Evolutionary conservation across 2,329 filamentous ascomycete genomes (phyloP).

Genomic region (Alternaria tenuissima): DNA sequence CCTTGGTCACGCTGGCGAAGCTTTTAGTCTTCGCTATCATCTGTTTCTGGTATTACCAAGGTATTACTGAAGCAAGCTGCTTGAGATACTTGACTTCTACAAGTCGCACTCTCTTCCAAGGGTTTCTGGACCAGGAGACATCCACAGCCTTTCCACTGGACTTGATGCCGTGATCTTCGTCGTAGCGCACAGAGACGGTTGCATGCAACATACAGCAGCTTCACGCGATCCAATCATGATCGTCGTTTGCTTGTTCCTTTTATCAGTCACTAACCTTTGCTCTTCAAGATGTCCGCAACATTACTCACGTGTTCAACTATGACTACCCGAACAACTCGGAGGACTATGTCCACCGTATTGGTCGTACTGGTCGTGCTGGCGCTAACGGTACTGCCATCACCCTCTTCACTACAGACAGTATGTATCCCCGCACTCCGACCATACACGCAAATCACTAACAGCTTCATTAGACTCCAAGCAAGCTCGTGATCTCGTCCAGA

Average conservation of each 20-base stretch:
- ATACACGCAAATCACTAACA: conserved; percentile 37
- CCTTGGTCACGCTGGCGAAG: conserved; percentile 84
- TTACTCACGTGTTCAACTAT: conserved; percentile 99
- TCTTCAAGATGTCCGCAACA: conserved; percentile 98
- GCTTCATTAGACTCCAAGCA: conserved; percentile 59
- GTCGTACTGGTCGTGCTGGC: conserved; percentile 76
- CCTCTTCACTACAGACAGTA: conserved; percentile 99
- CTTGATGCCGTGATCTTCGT: conserved; percentile 54
- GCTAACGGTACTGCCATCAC: conserved; percentile 96
- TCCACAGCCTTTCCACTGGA: conserved; percentile 60
- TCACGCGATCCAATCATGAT: conserved; percentile 67
- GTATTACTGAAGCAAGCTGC: conserved; percentile 75
- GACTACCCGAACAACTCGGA: conserved; percentile 95
- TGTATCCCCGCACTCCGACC: conserved; percentile 55
- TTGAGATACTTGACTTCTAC: conserved; percentile 76
- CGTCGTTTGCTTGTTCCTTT: conserved; percentile 54
- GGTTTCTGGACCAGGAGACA: conserved; percentile 71
- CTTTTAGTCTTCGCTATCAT: conserved; percentile 74
- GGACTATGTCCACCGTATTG: conserved; percentile 74
- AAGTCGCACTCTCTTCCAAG: conserved; percentile 75
- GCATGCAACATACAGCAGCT: conserved; percentile 63
- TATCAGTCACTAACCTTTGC: conserved; percentile 77
- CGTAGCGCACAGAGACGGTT: conserved; percentile 65
- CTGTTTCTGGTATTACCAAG: conserved; percentile 74
- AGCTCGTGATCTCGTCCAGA: conserved; percentile 93